Conservation (phyloP, 371 early-diverging fungal genomes). For the Syncephalastrum sp. region DNA sequence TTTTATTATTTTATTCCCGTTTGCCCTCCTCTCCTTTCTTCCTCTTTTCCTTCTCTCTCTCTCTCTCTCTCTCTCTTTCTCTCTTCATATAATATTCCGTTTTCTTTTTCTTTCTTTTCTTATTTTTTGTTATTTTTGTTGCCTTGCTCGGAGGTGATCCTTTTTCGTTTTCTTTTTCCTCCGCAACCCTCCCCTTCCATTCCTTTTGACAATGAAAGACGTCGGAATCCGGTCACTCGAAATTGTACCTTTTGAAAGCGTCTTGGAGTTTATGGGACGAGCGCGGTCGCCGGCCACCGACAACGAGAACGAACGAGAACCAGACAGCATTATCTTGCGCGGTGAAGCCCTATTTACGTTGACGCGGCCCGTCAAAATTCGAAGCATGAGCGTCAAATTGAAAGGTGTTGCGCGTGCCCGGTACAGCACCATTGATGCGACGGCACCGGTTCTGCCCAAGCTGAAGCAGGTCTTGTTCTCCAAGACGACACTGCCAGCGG, state of each 20-base stretch:
- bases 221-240: slow-evolving; percentile 20
- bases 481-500: slow-evolving; percentile 22
- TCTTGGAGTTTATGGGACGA: slow-evolving; percentile 20
- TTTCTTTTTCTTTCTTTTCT: neutral
- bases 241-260: slow-evolving; percentile 17
- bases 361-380: slow-evolving; percentile 19
- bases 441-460: slow-evolving; percentile 20
- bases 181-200: neutral
- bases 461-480: slow-evolving; percentile 18
- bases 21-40: slow-evolving; percentile 1
- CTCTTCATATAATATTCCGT: neutral
- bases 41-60: neutral
- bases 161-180: slow-evolving; percentile 1
- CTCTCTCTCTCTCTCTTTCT: neutral
- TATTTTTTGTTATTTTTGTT: neutral
- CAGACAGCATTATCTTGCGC: slow-evolving; percentile 13
- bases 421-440: slow-evolving; percentile 1
- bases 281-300: slow-evolving; percentile 1
- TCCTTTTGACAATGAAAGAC: slow-evolving; percentile 23
- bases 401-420: slow-evolving; percentile 16
- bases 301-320: slow-evolving; percentile 4
- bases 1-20: neutral
- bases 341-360: slow-evolving; percentile 20
- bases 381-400: slow-evolving; percentile 24
- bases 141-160: neutral